phyloP scores from a whole-genome alignment of 345 rosid genomes.

The Hirschfeldia incana region DNA sequence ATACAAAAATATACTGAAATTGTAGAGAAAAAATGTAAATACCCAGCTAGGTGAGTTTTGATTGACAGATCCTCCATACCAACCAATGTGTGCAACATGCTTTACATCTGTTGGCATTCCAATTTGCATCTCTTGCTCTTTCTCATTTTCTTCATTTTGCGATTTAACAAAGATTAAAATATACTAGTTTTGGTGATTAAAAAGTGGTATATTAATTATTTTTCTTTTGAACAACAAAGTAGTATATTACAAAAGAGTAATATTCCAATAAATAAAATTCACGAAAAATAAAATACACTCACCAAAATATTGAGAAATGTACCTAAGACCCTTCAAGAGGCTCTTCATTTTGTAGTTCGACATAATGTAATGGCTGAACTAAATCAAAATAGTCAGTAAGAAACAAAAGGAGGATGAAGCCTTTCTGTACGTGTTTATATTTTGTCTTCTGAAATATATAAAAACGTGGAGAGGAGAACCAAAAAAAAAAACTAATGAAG shows the following conservation, averaged over 20 bases:
- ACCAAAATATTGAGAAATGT: slow-evolving; percentile 79
- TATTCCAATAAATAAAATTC: not conserved
- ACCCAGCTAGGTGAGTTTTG: slow-evolving; percentile 64
- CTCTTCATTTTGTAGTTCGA: slow-evolving; percentile 71
- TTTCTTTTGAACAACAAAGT: not conserved
- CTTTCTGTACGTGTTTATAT: not conserved
- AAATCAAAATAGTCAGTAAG: not conserved
- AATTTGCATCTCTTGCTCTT: slow-evolving; percentile 78
- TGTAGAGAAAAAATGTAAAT: not conserved
- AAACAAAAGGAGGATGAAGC: not conserved
- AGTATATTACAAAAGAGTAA: not conserved
- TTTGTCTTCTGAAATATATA: not conserved
- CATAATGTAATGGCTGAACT: slow-evolving; percentile 22
- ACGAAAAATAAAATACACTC: slow-evolving; percentile 5
- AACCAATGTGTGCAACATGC: slow-evolving; percentile 94
- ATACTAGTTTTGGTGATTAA: not conserved
- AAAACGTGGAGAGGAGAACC: slow-evolving; percentile 6
- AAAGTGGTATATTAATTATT: not conserved
- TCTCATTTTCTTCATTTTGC: slow-evolving; percentile 56
- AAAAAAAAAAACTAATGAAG: slow-evolving; percentile 4
- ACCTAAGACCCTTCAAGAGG: slow-evolving; percentile 63
- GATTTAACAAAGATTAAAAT: not conserved
- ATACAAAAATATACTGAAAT: not conserved
- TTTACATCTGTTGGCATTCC: slow-evolving; percentile 89
- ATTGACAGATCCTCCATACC: slow-evolving; percentile 60